Evolutionary conservation across 331 rosid genomes (phyloP), one percentile per base, ranked within the genome.

Genomic region (Erythrophleum ivorense): DNA sequence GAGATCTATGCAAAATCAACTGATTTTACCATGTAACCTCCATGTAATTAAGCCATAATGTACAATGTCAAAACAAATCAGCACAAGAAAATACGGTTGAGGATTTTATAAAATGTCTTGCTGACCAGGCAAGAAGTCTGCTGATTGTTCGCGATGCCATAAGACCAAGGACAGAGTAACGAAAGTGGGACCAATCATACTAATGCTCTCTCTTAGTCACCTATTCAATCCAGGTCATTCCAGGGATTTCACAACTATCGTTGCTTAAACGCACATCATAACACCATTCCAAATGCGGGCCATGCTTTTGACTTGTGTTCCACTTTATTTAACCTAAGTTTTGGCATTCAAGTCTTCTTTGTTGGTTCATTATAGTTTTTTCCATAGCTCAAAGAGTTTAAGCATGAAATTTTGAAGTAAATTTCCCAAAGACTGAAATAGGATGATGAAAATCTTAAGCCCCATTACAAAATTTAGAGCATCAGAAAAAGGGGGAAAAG

Each of bases 381-480:
- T 38, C 31, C 80, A 76, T 19, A 46, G 71, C 78, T 71, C 78
- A 83, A 71, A 79, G 69, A 79, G 75, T 19, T 74, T 43, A 18
- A 36, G 11, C 48, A 24, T 13, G 74, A 73, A 36, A 29, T 7
- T 16, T 57, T 9, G 75, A 62, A 59, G 36, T 67, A 60, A 60
- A 41, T 40, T 62, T 36, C 77, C 33, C 67, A 6, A 5, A 7
- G 16, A 9, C 79, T 24, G 36, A 60, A 60, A 60, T 60, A 24
- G n/a, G 4, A 60, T 12, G 67, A 60, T 40, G 11, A 9, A 83
- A 82, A 40, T 36, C 77, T 33, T 3, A 50, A 45, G 13, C 36
- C 19, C 45, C 57, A n/a, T 34, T 34, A 50, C 49, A 52, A 52
- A 34, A 34, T 34, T 34, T 10, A 73, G 31, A 73, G 5, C 31